A percentile compares a stretch with the other conserved stretches of the same genome.
Evolutionary conservation across 352 stramenopile species (phyloP).

Genomic region (Phytophthora melonis): DNA sequence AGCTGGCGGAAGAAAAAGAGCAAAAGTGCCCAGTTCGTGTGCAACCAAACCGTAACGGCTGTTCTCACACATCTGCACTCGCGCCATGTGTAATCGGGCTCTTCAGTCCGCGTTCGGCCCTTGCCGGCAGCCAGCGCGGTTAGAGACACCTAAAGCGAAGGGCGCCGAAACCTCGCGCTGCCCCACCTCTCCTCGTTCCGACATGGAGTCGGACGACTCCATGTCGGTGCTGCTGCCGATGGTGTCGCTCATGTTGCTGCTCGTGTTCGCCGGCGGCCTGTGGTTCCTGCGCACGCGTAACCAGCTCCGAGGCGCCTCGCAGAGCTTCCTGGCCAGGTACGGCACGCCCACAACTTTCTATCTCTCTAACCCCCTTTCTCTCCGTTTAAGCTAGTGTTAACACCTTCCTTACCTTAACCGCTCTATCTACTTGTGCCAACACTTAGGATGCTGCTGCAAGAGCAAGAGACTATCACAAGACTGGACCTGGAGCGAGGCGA

Average conservation of each 20-base stretch:
- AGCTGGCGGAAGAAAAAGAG: slow-evolving; percentile 27
- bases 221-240: slow-evolving; percentile 81
- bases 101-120: slow-evolving; percentile 20
- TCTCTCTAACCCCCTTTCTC: not conserved
- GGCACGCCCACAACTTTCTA: not conserved
- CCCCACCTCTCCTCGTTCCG: not conserved
- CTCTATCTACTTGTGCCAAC: not conserved
- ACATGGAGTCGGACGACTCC: slow-evolving; percentile 40
- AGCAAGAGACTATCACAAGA: slow-evolving; percentile 70
- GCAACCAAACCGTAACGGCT: slow-evolving; percentile 21
- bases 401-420: not conserved
- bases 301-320: slow-evolving; percentile 40
- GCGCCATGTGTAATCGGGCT: slow-evolving; percentile 10
- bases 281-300: slow-evolving; percentile 73
- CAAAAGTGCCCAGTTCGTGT: slow-evolving; percentile 12
- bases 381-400: not conserved
- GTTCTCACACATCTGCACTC: not conserved
- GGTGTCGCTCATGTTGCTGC: slow-evolving; percentile 71
- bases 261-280: slow-evolving; percentile 69
- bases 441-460: slow-evolving; percentile 53
- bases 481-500: slow-evolving; percentile 77
- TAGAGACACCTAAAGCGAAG: slow-evolving; percentile 6
- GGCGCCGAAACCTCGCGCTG: not conserved
- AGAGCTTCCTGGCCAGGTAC: slow-evolving; percentile 60
- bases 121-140: not conserved